Conservation (phyloP, 1,139 yeast species). For the Kurtzmaniella quercitrusa region DNA sequence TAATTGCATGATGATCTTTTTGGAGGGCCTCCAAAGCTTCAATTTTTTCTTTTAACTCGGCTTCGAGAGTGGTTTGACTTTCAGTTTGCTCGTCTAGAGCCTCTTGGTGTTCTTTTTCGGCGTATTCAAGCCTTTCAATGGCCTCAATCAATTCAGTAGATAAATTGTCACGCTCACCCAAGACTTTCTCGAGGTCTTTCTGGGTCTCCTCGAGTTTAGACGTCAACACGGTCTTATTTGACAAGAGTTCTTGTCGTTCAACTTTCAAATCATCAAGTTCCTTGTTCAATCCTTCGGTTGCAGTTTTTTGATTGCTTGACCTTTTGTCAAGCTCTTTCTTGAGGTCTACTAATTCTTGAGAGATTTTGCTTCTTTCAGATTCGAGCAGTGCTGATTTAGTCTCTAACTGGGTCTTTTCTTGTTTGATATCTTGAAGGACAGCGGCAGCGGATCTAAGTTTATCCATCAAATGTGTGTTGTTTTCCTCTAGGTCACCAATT, state of each 20-base stretch:
- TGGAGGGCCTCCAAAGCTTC: background rate
- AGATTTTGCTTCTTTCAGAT: slow-evolving; percentile 10
- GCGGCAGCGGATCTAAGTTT: slow-evolving; percentile 46
- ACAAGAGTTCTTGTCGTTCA: no score
- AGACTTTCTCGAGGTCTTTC: slow-evolving; percentile 3
- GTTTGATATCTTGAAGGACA: slow-evolving; percentile 26
- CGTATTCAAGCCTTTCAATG: background rate
- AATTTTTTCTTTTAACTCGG: slow-evolving; percentile 4
- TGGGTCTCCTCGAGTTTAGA: background rate
- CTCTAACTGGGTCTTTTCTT: slow-evolving; percentile 1
- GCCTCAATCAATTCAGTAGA: slow-evolving; percentile 4
- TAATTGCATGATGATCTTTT: background rate
- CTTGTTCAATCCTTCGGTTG: background rate
- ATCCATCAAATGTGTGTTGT: slow-evolving; percentile 35
- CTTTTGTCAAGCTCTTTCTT: slow-evolving; percentile 2
- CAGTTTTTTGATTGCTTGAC: background rate
- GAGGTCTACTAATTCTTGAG: slow-evolving; percentile 11
- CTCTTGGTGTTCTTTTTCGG: slow-evolving; percentile 1
- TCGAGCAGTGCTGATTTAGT: slow-evolving; percentile 4
- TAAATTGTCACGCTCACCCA: slow-evolving; percentile 3
- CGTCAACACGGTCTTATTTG: background rate
- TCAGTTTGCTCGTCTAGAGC: slow-evolving; percentile 1
- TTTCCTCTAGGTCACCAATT: slow-evolving; percentile 28
- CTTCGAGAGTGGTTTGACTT: slow-evolving; percentile 2
- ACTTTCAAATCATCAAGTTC: background rate